Conservation (phyloP, 495 filamentous ascomycete species). For the Gamarada debralockiae region DNA sequence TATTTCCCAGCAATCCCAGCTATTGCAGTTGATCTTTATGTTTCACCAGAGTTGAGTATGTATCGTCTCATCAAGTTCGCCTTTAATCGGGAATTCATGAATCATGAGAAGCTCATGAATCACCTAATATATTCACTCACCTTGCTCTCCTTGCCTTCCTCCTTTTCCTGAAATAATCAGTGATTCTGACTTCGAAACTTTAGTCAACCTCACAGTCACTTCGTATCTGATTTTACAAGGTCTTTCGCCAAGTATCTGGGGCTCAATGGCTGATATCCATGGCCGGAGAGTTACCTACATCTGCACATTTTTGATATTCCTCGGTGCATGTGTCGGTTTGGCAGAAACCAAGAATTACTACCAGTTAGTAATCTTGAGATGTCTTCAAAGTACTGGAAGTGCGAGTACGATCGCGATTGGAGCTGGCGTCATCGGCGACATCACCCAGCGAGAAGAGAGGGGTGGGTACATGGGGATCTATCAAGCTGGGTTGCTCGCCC, state of each 20-base stretch:
- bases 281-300: constrained; percentile 59
- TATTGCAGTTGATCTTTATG: constrained; percentile 26
- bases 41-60: constrained; percentile 20
- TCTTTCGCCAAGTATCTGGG: constrained; percentile 30
- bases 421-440: constrained; percentile 53
- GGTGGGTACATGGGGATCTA: constrained; percentile 55
- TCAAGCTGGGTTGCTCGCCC: constrained; percentile 42
- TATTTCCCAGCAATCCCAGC: constrained; percentile 38
- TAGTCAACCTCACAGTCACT: constrained; percentile 37
- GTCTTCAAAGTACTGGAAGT: constrained; percentile 58
- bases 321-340: constrained; percentile 58
- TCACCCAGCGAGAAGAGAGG: constrained; percentile 47
- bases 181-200: too few species aligned
- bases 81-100: too few species aligned
- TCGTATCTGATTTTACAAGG: constrained; percentile 31
- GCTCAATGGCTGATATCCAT: constrained; percentile 52
- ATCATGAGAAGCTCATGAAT: too few species aligned
- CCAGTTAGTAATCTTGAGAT: constrained; percentile 56
- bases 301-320: constrained; percentile 54
- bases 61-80: too few species aligned
- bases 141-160: too few species aligned
- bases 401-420: constrained; percentile 51
- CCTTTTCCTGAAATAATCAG: too few species aligned
- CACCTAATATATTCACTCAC: too few species aligned
- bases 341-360: constrained; percentile 56